Conservation (phyloP, 768 basidiomycete genomes). For the Sutorius australiensis region DNA sequence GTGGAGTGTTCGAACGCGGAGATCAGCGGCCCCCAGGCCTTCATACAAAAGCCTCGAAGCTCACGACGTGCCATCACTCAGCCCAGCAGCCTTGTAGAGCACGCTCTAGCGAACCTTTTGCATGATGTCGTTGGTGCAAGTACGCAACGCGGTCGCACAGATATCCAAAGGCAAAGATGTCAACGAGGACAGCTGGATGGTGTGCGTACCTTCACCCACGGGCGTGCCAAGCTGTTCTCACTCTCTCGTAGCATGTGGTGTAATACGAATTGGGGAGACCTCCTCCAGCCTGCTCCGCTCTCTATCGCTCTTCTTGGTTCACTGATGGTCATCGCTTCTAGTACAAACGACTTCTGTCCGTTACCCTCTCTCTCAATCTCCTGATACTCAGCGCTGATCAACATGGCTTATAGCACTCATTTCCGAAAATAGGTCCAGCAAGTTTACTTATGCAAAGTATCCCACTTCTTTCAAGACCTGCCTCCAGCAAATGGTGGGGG, state of each 20-base stretch:
- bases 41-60: background rate
- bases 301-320: conserved; percentile 17
- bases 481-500: conserved; percentile 22
- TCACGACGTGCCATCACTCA: background rate
- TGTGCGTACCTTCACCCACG: conserved; percentile 5
- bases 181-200: conserved; percentile 22
- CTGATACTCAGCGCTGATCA: background rate
- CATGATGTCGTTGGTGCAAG: conserved; percentile 12
- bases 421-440: conserved; percentile 5
- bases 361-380: background rate
- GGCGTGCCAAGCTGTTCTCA: background rate
- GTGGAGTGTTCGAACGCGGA: background rate
- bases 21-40: background rate
- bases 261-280: conserved; percentile 20
- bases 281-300: conserved; percentile 17
- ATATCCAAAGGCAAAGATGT: conserved; percentile 20
- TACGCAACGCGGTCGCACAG: conserved; percentile 17
- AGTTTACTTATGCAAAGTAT: conserved; percentile 15
- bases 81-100: background rate
- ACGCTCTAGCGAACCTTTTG: background rate
- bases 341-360: conserved; percentile 16
- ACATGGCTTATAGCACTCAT: conserved; percentile 1
- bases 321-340: conserved; percentile 17
- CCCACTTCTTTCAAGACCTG: conserved; percentile 21
- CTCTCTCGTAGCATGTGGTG: conserved; percentile 14